phyloP scores from a whole-genome alignment of 106 monocot species.

The Platanthera zijinensis region DNA sequence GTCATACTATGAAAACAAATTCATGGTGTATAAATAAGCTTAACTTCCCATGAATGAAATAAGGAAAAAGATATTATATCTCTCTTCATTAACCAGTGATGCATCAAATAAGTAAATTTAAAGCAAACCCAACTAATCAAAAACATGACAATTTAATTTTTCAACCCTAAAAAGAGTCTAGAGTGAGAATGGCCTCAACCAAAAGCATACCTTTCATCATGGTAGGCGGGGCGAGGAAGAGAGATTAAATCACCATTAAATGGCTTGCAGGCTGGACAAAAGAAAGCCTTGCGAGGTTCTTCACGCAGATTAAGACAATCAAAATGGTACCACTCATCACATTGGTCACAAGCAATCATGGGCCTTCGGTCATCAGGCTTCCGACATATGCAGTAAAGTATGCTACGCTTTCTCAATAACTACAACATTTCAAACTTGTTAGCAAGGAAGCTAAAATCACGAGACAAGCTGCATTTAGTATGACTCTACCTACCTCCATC shows the following conservation, averaged over 20 bases:
- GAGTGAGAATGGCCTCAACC: not conserved
- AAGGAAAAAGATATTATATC: too few species aligned
- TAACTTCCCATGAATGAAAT: too few species aligned
- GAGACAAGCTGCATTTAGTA: not conserved
- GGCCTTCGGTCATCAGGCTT: slow-evolving; percentile 60
- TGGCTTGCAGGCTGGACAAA: slow-evolving; percentile 68
- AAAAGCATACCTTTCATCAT: slow-evolving; percentile 25
- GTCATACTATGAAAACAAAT: too few species aligned
- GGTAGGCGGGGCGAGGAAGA: slow-evolving; percentile 14
- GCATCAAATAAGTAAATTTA: too few species aligned
- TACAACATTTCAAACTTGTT: slow-evolving; percentile 25
- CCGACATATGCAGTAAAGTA: slow-evolving; percentile 83
- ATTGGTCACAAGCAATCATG: slow-evolving; percentile 89
- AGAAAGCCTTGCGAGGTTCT: slow-evolving; percentile 35
- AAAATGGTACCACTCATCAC: slow-evolving; percentile 88
- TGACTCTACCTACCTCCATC: slow-evolving; percentile 35
- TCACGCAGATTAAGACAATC: slow-evolving; percentile 49
- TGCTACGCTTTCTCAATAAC: slow-evolving; percentile 43
- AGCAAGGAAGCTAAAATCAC: not conserved
- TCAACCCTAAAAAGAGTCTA: not conserved
- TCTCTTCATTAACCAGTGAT: too few species aligned
- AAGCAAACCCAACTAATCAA: too few species aligned
- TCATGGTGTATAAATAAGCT: too few species aligned
- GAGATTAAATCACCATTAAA: slow-evolving; percentile 29
- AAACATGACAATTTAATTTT: too few species aligned